Percentiles rank a stretch among this genome's conserved stretches.
These are phyloP conservation scores for Diospyros lotus DNA, from an alignment of 148 eudicot genomes.

Conservation along the genomic window DNA sequence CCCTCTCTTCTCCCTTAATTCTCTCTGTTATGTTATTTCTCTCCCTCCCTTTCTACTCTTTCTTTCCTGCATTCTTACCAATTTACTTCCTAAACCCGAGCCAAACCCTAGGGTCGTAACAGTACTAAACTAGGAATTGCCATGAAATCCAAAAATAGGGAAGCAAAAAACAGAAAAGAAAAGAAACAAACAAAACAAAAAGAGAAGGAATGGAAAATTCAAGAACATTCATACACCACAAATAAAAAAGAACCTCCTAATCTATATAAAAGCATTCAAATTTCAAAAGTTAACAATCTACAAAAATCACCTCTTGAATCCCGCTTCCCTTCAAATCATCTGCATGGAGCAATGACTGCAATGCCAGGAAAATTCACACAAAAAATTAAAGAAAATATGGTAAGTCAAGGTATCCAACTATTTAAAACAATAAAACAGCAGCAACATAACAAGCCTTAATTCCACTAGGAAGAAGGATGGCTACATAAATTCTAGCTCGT, in stretches of 20 bases:
- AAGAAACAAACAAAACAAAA: neutral
- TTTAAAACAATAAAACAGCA: neutral
- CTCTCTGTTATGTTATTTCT: no score
- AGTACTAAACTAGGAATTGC: neutral
- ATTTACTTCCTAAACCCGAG: neutral
- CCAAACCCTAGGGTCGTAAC: no score
- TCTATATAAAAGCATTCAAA: neutral
- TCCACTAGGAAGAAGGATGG: no score
- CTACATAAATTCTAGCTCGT: no score
- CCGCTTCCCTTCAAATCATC: constrained; percentile 68
- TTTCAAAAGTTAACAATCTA: neutral
- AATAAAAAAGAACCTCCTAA: neutral
- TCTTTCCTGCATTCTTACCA: neutral
- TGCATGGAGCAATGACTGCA: constrained; percentile 78
- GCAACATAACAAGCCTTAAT: no score
- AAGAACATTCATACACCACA: constrained; percentile 4
- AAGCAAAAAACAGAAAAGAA: neutral
- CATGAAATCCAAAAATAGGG: neutral
- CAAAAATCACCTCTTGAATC: constrained; percentile 74
- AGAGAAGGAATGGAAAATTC: neutral
- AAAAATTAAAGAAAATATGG: constrained; percentile 11
- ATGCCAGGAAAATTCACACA: constrained; percentile 11
- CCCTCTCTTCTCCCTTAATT: no score
- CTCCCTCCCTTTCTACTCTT: no score
- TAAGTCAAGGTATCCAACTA: constrained; percentile 1